Percentiles rank a stretch among this genome's conserved stretches.
phyloP scores from a whole-genome alignment of 192 early-diverging fungal genomes.

The Funneliformis geosporum region DNA sequence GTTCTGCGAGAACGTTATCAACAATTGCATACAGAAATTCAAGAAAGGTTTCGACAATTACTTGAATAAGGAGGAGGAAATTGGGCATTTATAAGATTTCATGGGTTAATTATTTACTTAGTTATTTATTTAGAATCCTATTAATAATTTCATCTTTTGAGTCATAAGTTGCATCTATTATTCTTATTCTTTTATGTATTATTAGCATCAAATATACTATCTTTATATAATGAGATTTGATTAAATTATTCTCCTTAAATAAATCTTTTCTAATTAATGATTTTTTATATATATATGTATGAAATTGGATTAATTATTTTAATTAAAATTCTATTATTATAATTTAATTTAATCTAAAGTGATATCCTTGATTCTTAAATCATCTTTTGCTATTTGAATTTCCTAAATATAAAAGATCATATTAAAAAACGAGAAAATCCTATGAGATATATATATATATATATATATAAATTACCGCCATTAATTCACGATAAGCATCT shows the following conservation, averaged over 20 bases:
- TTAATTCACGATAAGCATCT: slow-evolving; percentile 82
- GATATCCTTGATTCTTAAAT: slow-evolving; percentile 17
- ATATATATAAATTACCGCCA: slow-evolving; percentile 58
- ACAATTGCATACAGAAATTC: slow-evolving; percentile 92
- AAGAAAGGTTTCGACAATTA: slow-evolving; percentile 77
- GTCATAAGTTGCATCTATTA: background rate
- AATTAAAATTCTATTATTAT: too few relatives aligned
- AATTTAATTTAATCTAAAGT: slow-evolving; percentile 6
- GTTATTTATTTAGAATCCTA: background rate
- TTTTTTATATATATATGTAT: too few relatives aligned
- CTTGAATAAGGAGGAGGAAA: slow-evolving; percentile 12
- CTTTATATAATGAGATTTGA: too few relatives aligned
- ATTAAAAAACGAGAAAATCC: background rate
- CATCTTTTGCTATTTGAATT: slow-evolving; percentile 23
- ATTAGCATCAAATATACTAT: too few relatives aligned
- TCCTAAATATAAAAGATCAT: background rate
- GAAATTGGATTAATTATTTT: too few relatives aligned
- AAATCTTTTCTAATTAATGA: too few relatives aligned
- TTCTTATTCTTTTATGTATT: too few relatives aligned
- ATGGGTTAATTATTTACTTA: too few relatives aligned
- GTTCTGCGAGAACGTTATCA: slow-evolving; percentile 86
- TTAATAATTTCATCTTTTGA: too few relatives aligned
- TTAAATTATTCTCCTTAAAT: too few relatives aligned
- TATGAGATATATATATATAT: background rate
- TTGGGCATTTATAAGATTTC: background rate